Evolutionary conservation across 2,329 filamentous ascomycete species (phyloP), one percentile per base, ranked within the genome.

Genomic region (Sporothrix humicola): DNA sequence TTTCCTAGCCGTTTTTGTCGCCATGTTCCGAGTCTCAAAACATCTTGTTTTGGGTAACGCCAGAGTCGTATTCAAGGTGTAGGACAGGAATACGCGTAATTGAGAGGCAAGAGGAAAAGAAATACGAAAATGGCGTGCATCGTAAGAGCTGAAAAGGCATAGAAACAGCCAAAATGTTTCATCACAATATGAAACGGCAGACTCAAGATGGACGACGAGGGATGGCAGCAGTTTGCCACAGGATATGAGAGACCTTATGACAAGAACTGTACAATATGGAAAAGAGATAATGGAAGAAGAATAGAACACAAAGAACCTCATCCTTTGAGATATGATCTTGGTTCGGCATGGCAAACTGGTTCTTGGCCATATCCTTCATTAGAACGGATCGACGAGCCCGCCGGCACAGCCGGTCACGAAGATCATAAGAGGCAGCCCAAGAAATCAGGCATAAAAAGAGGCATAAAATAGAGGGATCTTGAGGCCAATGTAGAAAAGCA

Each of bases 171-270:
- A 10, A 23, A 46, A 65, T 65, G n/a, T 46, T 65, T 63, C 59
- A 65, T 65, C 37, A 23, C 59, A 65, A 46, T 46, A 10, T 42
- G 59, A 65, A 65, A 65, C 37, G 44, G 37, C 37, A 44, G 17
- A 20, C 17, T 65, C 42, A 23, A 44, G 37, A 65, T 15, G 59
- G 17, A 46, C 23, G 26, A 44, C 13, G 37, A 65, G 2, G n/a
- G 59, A 65, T 31, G 63, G 63, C 42, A 31, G 20, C 31, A 37
- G 31, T 37, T 37, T 37, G 31, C 31, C 31, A 37, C 31, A 37
- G 31, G 7, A 37, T 37, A 37, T 37, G 31, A 5, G 31, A 37
- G 31, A 37, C 31, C 4, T 37, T 37, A 37, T 6, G 31, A 37
- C 31, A 37, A 7, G 4, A 37, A 37, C 31, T 37, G 31, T 26